Conservation (phyloP, 768 basidiomycete species). For the Tricholoma sp. region DNA sequence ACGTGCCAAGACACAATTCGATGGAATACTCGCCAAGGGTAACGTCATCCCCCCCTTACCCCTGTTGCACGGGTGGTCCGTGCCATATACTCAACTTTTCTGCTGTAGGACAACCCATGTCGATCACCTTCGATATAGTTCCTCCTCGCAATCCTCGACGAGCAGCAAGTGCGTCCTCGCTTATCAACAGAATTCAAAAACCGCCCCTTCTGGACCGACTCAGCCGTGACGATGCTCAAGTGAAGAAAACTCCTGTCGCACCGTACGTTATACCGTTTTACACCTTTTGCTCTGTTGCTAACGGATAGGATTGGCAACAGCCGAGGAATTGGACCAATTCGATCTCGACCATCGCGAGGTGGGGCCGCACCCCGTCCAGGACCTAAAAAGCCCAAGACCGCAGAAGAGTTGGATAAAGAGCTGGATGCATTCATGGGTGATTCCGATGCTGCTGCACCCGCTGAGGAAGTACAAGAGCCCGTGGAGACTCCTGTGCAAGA, state of each 20-base stretch:
- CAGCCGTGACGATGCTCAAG: conserved; percentile 37
- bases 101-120: conserved; percentile 68
- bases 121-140: conserved; percentile 54
- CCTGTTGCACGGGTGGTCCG: not conserved
- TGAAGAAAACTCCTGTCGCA: conserved; percentile 26
- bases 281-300: not conserved
- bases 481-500: conserved; percentile 29
- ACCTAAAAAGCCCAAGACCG: conserved; percentile 61
- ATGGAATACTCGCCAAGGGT: conserved; percentile 91
- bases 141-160: conserved; percentile 45
- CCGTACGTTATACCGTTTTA: conserved; percentile 16
- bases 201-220: conserved; percentile 66
- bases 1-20: conserved; percentile 76
- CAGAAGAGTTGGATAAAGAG: conserved; percentile 83
- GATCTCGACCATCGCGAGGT: conserved; percentile 35
- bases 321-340: conserved; percentile 43
- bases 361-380: conserved; percentile 17
- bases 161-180: conserved; percentile 51
- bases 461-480: conserved; percentile 13
- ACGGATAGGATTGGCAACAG: conserved; percentile 12
- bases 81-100: not conserved
- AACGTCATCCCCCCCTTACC: conserved; percentile 8
- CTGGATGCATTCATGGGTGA: conserved; percentile 84
- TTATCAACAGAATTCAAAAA: conserved; percentile 74
- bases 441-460: conserved; percentile 24